Evolutionary conservation across 768 basidiomycete genomes (phyloP), one percentile per base, ranked within the genome.

Genomic region (Cantharellus anzutake): DNA sequence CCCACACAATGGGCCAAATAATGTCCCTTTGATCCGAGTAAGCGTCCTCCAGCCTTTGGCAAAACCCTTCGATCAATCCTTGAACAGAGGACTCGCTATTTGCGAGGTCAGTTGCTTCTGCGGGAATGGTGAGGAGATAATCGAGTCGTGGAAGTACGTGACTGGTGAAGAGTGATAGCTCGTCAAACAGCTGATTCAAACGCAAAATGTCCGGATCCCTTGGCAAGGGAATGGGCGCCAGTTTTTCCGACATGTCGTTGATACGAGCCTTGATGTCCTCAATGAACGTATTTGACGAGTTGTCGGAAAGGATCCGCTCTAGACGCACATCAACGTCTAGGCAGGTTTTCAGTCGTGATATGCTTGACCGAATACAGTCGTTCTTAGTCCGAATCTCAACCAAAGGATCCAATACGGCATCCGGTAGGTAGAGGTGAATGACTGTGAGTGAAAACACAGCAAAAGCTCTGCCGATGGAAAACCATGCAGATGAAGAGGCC

Each of bases 401-500:
- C 4, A 83, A 81, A 37, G 96, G 96, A 68, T 99, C 96, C 56
- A 97, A 71, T 2, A 93, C 90, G 2, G 79, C 72, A 68, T 89
- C 78, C 0, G 96, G 91, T 42, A 98, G 74, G 66, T 84, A 83
- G 20, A 93, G 76, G 2, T 82, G 74, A 34, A 90, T 67, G 35
- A 92, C 69, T 59, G 82, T 64, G 16, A 74, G 74, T 51, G 78
- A 76, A 56, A 86, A 66, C 1, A 75, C 76, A 40, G 88, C 72
- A 81, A 84, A 93, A 51, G 72, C 68, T 20, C 67, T 67, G 5
- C 77, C 80, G 4, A 78, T 58, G 57, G 29, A 29, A 11, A 48
- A 11, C 44, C 44, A 48, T 48, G 44, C 29, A 29, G 44, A 29
- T 48, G 29, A 29, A 29, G 20, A 29, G 20, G 20, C 20, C 20